Conservation (phyloP, 768 basidiomycete species). For the Sarcodon aspratus region DNA sequence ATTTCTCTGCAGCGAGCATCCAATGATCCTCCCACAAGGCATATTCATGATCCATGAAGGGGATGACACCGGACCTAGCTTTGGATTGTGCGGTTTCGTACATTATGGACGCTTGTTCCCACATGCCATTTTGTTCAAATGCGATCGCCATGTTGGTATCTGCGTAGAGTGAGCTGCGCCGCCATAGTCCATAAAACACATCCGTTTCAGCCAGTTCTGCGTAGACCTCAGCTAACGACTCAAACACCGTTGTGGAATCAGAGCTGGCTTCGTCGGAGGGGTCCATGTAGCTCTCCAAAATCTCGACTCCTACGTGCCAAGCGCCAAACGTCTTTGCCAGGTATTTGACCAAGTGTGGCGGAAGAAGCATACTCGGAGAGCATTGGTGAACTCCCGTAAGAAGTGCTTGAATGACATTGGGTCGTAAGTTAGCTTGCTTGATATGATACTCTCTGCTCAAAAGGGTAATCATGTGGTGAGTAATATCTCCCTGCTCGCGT, state of each 20-base stretch:
- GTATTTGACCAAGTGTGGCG: slow-evolving; percentile 92
- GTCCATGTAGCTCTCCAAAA: slow-evolving; percentile 75
- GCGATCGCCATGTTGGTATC: slow-evolving; percentile 86
- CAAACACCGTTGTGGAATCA: slow-evolving; percentile 74
- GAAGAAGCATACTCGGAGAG: slow-evolving; percentile 76
- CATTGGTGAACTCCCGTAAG: slow-evolving; percentile 81
- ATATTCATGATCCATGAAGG: slow-evolving; percentile 92
- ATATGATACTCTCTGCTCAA: slow-evolving; percentile 91
- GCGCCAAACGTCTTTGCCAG: slow-evolving; percentile 92
- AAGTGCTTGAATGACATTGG: slow-evolving; percentile 88
- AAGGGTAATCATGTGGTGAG: slow-evolving; percentile 80
- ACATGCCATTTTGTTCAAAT: slow-evolving; percentile 95
- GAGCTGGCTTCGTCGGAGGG: slow-evolving; percentile 71
- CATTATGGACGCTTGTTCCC: slow-evolving; percentile 80
- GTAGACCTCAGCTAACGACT: slow-evolving; percentile 90
- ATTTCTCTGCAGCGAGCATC: slow-evolving; percentile 89
- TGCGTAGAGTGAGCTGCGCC: slow-evolving; percentile 74
- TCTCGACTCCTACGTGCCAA: slow-evolving; percentile 88
- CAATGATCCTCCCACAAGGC: slow-evolving; percentile 99
- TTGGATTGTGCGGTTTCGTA: slow-evolving; percentile 89
- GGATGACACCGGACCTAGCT: slow-evolving; percentile 67
- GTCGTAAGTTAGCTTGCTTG: slow-evolving; percentile 78
- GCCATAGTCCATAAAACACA: slow-evolving; percentile 93
- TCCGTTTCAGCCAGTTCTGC: slow-evolving; percentile 95
- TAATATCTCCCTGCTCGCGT: slow-evolving; percentile 81